Conservation (phyloP, 2,329 filamentous ascomycete genomes). For the Cadophora luteo-olivacea region DNA sequence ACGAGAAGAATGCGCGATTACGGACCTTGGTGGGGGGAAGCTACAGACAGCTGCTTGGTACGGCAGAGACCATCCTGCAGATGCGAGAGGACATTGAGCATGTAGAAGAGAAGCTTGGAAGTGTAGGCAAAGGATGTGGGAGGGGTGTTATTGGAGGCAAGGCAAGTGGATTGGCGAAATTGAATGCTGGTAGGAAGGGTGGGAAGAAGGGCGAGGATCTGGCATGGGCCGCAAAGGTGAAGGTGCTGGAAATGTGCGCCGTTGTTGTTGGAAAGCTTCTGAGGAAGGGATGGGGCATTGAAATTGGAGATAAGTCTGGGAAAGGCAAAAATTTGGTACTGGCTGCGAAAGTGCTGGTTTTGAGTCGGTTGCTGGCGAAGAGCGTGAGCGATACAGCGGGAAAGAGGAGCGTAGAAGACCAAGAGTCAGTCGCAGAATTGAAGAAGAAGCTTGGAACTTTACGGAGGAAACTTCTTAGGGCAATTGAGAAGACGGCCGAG, state of each 20-base stretch:
- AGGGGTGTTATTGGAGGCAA: constrained; percentile 73
- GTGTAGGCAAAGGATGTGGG: constrained; percentile 80
- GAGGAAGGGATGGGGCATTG: constrained; percentile 45
- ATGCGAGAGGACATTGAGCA: constrained; percentile 82
- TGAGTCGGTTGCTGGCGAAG: constrained; percentile 78
- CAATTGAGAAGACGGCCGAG: constrained; percentile 73
- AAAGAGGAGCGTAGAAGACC: constrained; percentile 45
- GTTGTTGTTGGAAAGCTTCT: constrained; percentile 57
- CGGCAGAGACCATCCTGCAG: constrained; percentile 89
- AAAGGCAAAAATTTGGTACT: constrained; percentile 55
- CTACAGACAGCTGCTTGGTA: constrained; percentile 90
- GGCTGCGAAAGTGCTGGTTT: constrained; percentile 74
- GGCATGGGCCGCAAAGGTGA: constrained; percentile 50
- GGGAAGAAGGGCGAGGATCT: constrained; percentile 40
- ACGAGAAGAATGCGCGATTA: constrained; percentile 67
- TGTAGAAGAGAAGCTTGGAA: constrained; percentile 73
- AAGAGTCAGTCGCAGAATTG: constrained; percentile 59
- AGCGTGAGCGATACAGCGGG: constrained; percentile 65
- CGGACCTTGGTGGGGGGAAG: constrained; percentile 69
- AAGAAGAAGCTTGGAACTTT: constrained; percentile 68
- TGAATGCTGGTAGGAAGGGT: constrained; percentile 46
- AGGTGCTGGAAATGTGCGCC: constrained; percentile 59
- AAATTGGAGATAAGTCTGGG: constrained; percentile 31
- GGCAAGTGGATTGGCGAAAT: constrained; percentile 59
- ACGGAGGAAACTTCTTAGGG: constrained; percentile 67